Base-by-base conservation (phyloP, 768 basidiomycete species). In the Suillus hirtellus region DNA sequence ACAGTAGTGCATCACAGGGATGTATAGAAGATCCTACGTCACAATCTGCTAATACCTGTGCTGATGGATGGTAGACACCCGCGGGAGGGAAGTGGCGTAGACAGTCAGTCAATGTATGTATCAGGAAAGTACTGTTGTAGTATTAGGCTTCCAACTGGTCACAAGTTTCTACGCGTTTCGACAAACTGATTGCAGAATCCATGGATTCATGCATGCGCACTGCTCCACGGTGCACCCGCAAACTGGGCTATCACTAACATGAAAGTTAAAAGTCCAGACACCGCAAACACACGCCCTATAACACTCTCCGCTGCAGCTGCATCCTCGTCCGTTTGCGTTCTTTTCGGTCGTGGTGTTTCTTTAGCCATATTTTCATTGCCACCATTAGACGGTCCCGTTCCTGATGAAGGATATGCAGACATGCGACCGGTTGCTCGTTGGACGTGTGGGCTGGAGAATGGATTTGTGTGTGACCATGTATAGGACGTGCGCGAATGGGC, bases 341-440 rank as follows among this genome's bases (percentile, higher is more conserved):
- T 34, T 50, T 63, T 31, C 9, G 68, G 47, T 12, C 53, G 3
- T 53, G 46, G 43, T 35, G 3, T 38, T 37, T 1, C 59, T 59
- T 31, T 24, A 60, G n/a, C 37, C 3, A 12, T n/a, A 21, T 14
- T n/a, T 52, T 12, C 65, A 52, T 19, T 47, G 63, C 4, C 61
- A 60, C 60, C 24, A 60, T 15, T 14, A 61, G 62, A 34, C 12
- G 62, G n/a, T 2, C 43, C 31, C 4, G 42, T 24, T 14, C 44
- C 62, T 35, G 55, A 42, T 24, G 38, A 42, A 14, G 52, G 60
- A 24, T 64, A 63, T 62, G 65, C 52, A 53, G 60, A 64, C 53
- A 17, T 60, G 19, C 60, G 62, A 24, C 72, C 72, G n/a, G 74
- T 73, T 31, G 73, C 69, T 53, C 62, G 58, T 60, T 75, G 73